Evolutionary conservation across 257 asterid species (phyloP).

Genomic region (Jacaranda mimosifolia): DNA sequence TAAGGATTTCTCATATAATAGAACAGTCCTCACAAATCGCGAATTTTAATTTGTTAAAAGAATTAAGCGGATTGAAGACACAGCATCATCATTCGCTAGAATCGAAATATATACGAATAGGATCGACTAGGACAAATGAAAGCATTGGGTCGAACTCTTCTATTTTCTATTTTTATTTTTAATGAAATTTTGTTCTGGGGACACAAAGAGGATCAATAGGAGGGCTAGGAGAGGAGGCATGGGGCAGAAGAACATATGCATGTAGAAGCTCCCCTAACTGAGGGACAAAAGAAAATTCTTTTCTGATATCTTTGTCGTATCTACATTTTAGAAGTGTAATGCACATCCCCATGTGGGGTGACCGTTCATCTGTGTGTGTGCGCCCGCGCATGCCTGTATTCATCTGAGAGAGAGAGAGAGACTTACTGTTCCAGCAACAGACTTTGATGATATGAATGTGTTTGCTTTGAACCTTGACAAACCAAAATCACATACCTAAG

Average conservation of each 20-base stretch:
- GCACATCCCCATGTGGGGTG: neutral
- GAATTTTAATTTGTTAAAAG: no score
- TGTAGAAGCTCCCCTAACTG: neutral
- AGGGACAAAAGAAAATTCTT: neutral
- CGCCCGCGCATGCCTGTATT: no score
- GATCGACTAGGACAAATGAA: no score
- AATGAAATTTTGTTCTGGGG: neutral
- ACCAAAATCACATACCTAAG: constrained; percentile 94
- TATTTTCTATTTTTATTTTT: neutral
- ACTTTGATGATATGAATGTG: constrained; percentile 90
- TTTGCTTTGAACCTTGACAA: constrained; percentile 91
- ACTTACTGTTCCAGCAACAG: constrained; percentile 97
- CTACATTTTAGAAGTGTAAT: neutral
- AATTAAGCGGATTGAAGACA: no score
- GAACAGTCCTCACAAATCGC: no score
- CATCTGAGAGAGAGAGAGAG: constrained; percentile 27
- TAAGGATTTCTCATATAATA: no score
- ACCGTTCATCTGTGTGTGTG: neutral
- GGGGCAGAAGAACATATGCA: neutral
- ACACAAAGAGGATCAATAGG: neutral
- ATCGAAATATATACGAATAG: no score
- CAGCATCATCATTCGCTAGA: no score
- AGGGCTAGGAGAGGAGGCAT: neutral
- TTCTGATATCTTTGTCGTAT: neutral
- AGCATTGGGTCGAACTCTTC: no score